These are phyloP conservation scores for Sphenostylis stenocarpa DNA, from an alignment of 306 rosid genomes.

Conservation along the genomic window DNA sequence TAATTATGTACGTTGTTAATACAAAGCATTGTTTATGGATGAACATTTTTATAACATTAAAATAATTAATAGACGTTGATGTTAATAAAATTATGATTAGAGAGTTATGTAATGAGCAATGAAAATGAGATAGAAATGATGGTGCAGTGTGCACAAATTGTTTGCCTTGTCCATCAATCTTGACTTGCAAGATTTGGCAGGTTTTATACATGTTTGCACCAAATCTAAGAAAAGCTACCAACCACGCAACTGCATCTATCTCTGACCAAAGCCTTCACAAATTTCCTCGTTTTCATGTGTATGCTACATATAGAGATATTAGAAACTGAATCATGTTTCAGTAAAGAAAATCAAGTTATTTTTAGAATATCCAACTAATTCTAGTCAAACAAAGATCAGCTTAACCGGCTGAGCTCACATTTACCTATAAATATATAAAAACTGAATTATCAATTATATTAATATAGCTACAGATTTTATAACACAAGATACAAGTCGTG, in stretches of 20 bases:
- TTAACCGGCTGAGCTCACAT: not conserved
- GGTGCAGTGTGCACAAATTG: constrained; percentile 2
- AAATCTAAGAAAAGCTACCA: not conserved
- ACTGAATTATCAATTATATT: not conserved
- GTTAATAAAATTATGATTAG: no score
- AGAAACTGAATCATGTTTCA: not conserved
- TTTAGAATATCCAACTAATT: not conserved
- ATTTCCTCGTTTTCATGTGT: not conserved
- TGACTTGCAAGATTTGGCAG: not conserved
- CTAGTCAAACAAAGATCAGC: not conserved
- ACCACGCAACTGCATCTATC: no score
- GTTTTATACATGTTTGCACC: constrained; percentile 19
- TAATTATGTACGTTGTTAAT: no score
- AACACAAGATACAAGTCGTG: no score
- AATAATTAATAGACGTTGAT: no score
- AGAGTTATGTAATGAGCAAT: no score
- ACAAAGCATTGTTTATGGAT: no score
- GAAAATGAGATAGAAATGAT: not conserved
- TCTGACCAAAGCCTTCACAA: no score
- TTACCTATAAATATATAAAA: not conserved
- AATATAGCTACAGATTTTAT: not conserved
- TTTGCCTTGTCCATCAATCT: not conserved
- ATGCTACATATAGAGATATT: not conserved
- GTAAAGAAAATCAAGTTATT: not conserved
- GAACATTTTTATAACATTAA: no score